These are phyloP conservation scores for Phlegmacium glaucopus DNA, from an alignment of 768 basidiomycete genomes.

Conservation along the genomic window DNA sequence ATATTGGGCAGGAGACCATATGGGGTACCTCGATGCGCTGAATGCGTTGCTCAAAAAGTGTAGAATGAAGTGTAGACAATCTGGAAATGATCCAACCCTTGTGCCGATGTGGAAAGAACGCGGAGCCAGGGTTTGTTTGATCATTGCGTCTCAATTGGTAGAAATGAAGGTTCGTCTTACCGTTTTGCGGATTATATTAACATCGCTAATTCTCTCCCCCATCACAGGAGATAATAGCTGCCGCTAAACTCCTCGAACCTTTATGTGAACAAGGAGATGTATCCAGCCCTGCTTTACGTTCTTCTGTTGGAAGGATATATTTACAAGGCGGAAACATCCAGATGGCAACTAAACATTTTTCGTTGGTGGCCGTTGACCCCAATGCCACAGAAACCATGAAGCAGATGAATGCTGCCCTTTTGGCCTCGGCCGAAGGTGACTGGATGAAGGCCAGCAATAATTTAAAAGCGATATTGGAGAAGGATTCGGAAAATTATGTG, in stretches of 20 bases:
- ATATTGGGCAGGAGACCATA: conserved; percentile 80
- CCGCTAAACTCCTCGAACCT: conserved; percentile 63
- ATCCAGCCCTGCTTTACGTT: conserved; percentile 55
- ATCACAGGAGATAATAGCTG: conserved; percentile 66
- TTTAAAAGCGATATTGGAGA: conserved; percentile 41
- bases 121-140: conserved; percentile 68
- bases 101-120: conserved; percentile 83
- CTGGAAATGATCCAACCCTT: conserved; percentile 30
- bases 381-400: conserved; percentile 41
- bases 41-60: conserved; percentile 60
- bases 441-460: conserved; percentile 53
- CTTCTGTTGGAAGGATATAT: conserved; percentile 71
- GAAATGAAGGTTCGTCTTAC: conserved; percentile 69
- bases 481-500: conserved; percentile 58
- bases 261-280: conserved; percentile 46
- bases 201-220: not conserved
- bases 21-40: conserved; percentile 78
- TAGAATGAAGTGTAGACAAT: conserved; percentile 44
- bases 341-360: conserved; percentile 58
- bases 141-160: conserved; percentile 76
- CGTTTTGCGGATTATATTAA: not conserved
- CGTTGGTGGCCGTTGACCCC: conserved; percentile 41
- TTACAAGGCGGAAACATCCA: conserved; percentile 68
- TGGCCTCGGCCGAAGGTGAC: conserved; percentile 67
- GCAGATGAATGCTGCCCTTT: conserved; percentile 62